These are phyloP conservation scores for Raddia distichophylla DNA, from an alignment of 176 grass and related monocot genomes.

Conservation along the genomic window DNA sequence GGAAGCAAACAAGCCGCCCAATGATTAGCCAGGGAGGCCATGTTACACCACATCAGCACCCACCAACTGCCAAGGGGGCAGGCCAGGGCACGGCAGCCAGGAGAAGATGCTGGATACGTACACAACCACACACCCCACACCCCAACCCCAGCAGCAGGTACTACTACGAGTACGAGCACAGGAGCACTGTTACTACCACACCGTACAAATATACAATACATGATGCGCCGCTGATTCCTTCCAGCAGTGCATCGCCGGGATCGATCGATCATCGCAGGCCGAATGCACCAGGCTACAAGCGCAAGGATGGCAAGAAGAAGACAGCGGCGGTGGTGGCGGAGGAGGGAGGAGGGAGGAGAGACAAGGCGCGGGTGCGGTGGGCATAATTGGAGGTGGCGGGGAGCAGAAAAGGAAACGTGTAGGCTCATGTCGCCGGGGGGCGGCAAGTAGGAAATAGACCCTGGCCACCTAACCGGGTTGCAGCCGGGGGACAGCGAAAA, in stretches of 20 bases:
- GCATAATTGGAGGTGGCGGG: neutral
- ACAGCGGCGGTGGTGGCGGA: constrained; percentile 14
- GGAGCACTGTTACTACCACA: too few species aligned
- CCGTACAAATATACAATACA: too few species aligned
- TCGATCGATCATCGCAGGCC: neutral
- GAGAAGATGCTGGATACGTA: constrained; percentile 29
- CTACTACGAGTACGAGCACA: neutral
- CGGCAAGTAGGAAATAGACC: constrained; percentile 40
- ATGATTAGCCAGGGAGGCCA: constrained; percentile 50
- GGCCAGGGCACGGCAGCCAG: constrained; percentile 6
- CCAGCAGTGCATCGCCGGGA: too few species aligned
- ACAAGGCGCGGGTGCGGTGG: neutral
- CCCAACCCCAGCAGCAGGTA: neutral
- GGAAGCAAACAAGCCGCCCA: constrained; percentile 19
- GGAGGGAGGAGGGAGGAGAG: neutral
- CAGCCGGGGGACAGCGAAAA: constrained; percentile 68
- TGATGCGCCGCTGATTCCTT: too few species aligned
- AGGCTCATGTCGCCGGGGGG: constrained; percentile 35
- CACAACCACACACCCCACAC: too few species aligned
- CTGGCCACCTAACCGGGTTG: constrained; percentile 55
- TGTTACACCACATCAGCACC: constrained; percentile 53
- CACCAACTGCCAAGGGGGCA: constrained; percentile 43
- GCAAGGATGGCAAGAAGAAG: neutral
- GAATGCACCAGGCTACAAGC: neutral
- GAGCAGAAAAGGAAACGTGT: constrained; percentile 43